Conservation (phyloP, 495 filamentous ascomycete genomes). For the Lasiosphaeria ovina region DNA sequence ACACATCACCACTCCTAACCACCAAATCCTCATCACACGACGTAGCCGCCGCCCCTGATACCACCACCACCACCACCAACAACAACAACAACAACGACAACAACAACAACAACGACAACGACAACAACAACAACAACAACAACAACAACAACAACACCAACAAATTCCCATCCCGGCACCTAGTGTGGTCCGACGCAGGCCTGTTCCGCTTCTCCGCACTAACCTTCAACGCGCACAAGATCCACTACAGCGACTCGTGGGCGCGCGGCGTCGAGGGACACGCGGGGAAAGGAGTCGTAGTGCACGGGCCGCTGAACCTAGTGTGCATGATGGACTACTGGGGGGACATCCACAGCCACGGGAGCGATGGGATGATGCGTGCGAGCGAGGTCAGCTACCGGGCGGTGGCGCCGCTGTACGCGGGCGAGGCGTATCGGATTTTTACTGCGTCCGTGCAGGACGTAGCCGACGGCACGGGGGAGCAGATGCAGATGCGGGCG, state of each 20-base stretch:
- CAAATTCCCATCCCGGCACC: constrained; percentile 27
- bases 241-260: constrained; percentile 65
- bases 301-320: constrained; percentile 64
- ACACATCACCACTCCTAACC: no score
- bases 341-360: constrained; percentile 46
- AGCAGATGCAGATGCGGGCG: no score
- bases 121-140: neutral
- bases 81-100: neutral
- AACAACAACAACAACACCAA: constrained; percentile 26
- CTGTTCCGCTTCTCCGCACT: constrained; percentile 72
- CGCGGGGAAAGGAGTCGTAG: constrained; percentile 47
- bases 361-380: neutral
- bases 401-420: constrained; percentile 60
- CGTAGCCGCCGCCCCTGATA: no score
- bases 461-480: no score
- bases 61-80: no score
- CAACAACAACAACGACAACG: neutral
- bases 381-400: constrained; percentile 50
- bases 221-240: constrained; percentile 72
- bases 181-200: constrained; percentile 53
- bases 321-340: constrained; percentile 64
- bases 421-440: constrained; percentile 50
- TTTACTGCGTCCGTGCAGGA: neutral
- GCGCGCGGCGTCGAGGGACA: constrained; percentile 59
- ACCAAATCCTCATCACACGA: no score